Base-by-base conservation (phyloP, 176 grass and related monocot genomes). In the Oryza australiensis region DNA sequence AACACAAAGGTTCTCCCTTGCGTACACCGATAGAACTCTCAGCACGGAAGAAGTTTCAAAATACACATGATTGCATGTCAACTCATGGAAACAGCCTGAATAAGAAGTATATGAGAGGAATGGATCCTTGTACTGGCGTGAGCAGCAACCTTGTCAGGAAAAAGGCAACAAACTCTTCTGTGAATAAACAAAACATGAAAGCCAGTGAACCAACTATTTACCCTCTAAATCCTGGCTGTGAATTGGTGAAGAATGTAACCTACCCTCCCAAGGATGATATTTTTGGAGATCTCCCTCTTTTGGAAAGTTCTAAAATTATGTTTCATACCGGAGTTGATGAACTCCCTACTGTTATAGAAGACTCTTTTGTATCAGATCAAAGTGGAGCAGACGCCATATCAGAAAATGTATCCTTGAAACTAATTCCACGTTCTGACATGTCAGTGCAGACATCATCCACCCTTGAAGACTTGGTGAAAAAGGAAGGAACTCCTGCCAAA, bases 261-360 rank as follows among this genome's bases (percentile, higher is more conserved):
- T 76, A 75, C 33, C 70, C 82, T 64, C 77, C 82, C 72, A 89
- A 87, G 38, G 87, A 89, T 80, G 89, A 85, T 46, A 89, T 82
- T 72, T 86, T 89, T 86, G 89, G 82, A 70, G 87, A 89, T 78
- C 66, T 94, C 18, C 89, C 92, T 77, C 87, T 89, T n/a, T 62
- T 94, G 59, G 80, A 91, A 77, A 87, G 84, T 59, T 84, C 80
- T 23, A 80, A 89, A 30, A 69, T 76, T 62, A 83, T 86, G 64
- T 85, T 91, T 80, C 83, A 72, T n/a, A 66, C 70, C 40, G 84
- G 77, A 71, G 78, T 63, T 77, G 80, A 89, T 89, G 78, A 84
- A 92, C 75, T 82, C 42, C 85, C 89, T n/a, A 85, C 84, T 70
- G 60, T 77, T 73, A 77, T 86, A 64, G 85, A 89, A 79, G 62